A percentile compares a stretch with the other conserved stretches of the same genome.
Evolutionary conservation across 2,329 filamentous ascomycete genomes (phyloP).

Genomic region (Chalaropsis thielavioides): DNA sequence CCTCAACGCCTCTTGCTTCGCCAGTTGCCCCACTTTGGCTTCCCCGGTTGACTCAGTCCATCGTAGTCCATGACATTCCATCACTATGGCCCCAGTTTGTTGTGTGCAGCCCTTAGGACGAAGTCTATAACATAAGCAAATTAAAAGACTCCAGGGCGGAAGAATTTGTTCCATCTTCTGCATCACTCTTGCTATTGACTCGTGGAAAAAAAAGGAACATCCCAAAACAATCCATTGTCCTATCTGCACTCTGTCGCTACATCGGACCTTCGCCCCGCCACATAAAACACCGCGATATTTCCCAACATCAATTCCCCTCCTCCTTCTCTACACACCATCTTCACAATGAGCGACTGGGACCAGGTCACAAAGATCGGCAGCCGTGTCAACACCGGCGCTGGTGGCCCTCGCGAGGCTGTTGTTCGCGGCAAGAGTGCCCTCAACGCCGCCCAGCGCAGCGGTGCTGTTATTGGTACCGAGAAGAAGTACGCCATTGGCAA

Average conservation of each 20-base stretch:
- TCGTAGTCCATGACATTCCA: constrained; percentile 17
- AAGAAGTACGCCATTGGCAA: constrained; percentile 80
- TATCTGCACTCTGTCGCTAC: not conserved
- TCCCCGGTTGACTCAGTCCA: constrained; percentile 17
- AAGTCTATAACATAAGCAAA: constrained; percentile 6
- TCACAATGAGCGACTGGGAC: constrained; percentile 71
- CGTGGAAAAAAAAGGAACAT: not conserved
- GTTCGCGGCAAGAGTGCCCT: constrained; percentile 68
- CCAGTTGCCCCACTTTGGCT: constrained; percentile 13
- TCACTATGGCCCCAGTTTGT: constrained; percentile 1
- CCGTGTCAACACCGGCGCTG: constrained; percentile 58
- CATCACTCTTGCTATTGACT: not conserved
- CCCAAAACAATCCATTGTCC: not conserved
- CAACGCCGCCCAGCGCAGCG: constrained; percentile 77
- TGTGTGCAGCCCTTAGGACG: not conserved
- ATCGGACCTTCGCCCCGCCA: not conserved
- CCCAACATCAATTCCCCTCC: not conserved
- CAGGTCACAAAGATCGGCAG: constrained; percentile 83
- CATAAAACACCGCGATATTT: not conserved
- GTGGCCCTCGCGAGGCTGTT: constrained; percentile 63
- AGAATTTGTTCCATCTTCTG: not conserved
- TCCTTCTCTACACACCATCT: not conserved
- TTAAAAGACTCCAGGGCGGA: not conserved
- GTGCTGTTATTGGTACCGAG: constrained; percentile 66
- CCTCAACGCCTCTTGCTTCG: not conserved